phyloP scores from a whole-genome alignment of 1,284 basidiomycete genomes.

The Ceratobasidium sp. region DNA sequence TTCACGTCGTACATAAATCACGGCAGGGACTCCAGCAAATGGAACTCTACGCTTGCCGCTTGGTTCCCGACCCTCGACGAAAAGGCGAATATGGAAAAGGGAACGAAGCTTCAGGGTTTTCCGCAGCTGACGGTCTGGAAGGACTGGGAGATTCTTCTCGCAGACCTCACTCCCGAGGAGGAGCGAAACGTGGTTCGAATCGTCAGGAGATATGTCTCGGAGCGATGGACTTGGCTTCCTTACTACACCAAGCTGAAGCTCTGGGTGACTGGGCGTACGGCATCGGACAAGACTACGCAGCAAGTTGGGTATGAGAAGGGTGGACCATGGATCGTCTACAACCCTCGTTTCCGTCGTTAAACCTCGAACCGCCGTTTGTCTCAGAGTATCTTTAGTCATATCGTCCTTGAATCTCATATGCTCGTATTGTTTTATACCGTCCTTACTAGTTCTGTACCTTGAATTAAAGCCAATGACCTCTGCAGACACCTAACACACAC shows the following conservation, averaged over 20 bases:
- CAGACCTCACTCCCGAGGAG: not conserved
- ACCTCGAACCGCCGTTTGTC: no score
- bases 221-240: not conserved
- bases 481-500: no score
- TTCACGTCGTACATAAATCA: not conserved
- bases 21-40: not conserved
- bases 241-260: not conserved
- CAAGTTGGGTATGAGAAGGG: not conserved
- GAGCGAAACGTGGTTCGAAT: not conserved
- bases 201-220: not conserved
- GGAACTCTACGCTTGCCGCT: not conserved
- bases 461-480: no score
- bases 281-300: not conserved
- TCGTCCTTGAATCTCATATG: no score
- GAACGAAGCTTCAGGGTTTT: not conserved
- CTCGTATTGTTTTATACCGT: no score
- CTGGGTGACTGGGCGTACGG: not conserved
- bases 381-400: no score
- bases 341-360: not conserved
- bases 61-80: not conserved
- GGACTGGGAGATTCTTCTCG: not conserved
- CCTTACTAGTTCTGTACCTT: no score
- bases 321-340: not conserved
- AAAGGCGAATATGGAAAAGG: not conserved
- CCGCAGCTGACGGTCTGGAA: not conserved